phyloP scores from a whole-genome alignment of 345 rosid genomes.

The Acer saccharum region DNA sequence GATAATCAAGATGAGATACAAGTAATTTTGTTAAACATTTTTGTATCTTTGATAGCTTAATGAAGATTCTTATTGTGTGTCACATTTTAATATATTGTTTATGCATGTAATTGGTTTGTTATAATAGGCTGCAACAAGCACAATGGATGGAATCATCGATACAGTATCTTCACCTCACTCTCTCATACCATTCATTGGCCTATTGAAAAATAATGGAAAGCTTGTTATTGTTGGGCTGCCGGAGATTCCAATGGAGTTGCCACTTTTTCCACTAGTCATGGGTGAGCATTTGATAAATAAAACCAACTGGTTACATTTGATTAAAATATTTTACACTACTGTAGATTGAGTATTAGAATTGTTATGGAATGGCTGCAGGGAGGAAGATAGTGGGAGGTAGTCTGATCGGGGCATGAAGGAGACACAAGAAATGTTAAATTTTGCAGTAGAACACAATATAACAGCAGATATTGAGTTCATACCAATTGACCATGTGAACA shows the following conservation, averaged over 20 bases:
- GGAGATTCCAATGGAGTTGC: slow-evolving; percentile 18
- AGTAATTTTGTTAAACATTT: slow-evolving; percentile 22
- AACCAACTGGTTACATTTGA: too few species aligned
- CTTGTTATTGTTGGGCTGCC: slow-evolving; percentile 38
- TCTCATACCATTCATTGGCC: slow-evolving; percentile 27
- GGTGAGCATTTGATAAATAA: slow-evolving; percentile 10
- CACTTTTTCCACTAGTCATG: slow-evolving; percentile 19
- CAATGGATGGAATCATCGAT: slow-evolving; percentile 45
- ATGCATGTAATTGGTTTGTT: too few species aligned
- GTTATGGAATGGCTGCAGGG: slow-evolving; percentile 22
- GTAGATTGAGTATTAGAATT: too few species aligned
- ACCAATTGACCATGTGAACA: slow-evolving; percentile 49
- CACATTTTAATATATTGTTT: too few species aligned
- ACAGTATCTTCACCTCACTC: slow-evolving; percentile 45
- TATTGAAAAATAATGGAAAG: slow-evolving; percentile 33
- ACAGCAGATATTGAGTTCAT: slow-evolving; percentile 57
- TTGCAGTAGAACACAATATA: slow-evolving; percentile 52
- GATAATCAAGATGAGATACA: slow-evolving; percentile 43
- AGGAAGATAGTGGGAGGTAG: slow-evolving; percentile 56
- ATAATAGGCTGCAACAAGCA: slow-evolving; percentile 25
- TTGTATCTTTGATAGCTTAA: too few species aligned
- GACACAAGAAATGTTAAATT: slow-evolving; percentile 51
- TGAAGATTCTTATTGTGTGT: too few species aligned
- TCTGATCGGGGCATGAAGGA: slow-evolving; percentile 53
- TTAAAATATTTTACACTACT: too few species aligned